Evolutionary conservation across 2,329 filamentous ascomycete genomes (phyloP), one percentile per base, ranked within the genome.

Genomic region (Apiospora saccharicola): DNA sequence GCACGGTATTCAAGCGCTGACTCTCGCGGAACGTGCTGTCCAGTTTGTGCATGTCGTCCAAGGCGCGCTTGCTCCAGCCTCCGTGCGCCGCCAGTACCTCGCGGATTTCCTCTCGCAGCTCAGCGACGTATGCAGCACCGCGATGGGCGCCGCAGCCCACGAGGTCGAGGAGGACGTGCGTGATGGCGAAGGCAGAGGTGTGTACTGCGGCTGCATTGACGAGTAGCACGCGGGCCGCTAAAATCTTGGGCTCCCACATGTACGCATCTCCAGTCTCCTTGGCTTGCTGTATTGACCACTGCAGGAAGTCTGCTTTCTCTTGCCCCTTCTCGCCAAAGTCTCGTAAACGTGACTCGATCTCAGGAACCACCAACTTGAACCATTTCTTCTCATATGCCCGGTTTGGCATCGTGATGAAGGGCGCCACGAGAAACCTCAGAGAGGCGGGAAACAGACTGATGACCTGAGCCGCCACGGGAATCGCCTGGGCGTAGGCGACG

Each of bases 91-190:
- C 76, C 0, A 82, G 76, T 24, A 78, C 80, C n/a, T 70, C 61
- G 10, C 76, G 71, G 37, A 85, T 84, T 76, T 88, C 86, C n/a
- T 82, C 78, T 1, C 86, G 82, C 37, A 87, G 77, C 67, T 84
- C 82, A 44, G 85, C 81, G 44, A 87, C 75, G 75, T 84, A 83
- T 12, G n/a, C 30, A 8, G 46, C 1, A 0, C 68, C 68, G 16
- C 68, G 47, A 73, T 86, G 71, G 22, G 67, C n/a, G 24, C 68
- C 46, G 4, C 83, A 34, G 78, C 82, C 68, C 1, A 79, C 81
- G 1, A 89, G 79, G 73, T 89, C 86, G 44, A 84, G 83, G 37
- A 89, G 75, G 22, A 53, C 83, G 74, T 74, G 70, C 5, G 72
- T 73, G 1, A 73, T 72, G 24, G 80, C 75, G 64, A 82, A 79